Base-by-base conservation (phyloP, 257 asterid genomes). In the Avicennia marina region DNA sequence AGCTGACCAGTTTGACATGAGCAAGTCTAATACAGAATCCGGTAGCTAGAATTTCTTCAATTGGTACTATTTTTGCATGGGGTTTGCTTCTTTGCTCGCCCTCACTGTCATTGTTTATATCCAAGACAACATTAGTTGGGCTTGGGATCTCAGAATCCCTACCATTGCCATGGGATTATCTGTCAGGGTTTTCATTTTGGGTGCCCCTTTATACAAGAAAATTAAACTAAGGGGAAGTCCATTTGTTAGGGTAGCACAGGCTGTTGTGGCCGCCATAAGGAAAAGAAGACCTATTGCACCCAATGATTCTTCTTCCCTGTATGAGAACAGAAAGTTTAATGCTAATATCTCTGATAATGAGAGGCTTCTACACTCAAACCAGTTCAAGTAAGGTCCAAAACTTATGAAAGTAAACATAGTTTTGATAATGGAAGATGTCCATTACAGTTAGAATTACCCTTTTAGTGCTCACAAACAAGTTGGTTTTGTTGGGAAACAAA, bases 61-160 rank as follows among this genome's bases (percentile, higher is more conserved):
- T 20, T 83, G 87, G 88, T 90, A 83, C 60, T 87, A 70, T 36
- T 82, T 90, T 43, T 79, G 81, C 70, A 80, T 87, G 88, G 94
- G 81, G 27, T 2, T 81, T 7, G 95, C 96, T 41, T 70, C 89
- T 1, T 20, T 87, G 16, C 72, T 81, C 11, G 95, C 98, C 9
- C 69, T 90, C 1, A 87, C 95, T 1, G 78, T 83, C 0, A 82
- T 90, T 1, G 98, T 87, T 24, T 90, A 90, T 48, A 67, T 90
- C 68, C 96, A 90, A 76, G 98, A 90, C 60, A 71, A 87, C 18
- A 72, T 81, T 9, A 64, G 90, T 18, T 90, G 98, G 98, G 87
- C 78, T 17, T 87, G 89, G 96, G 98, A 96, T 1, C 88, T 90
- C 12, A 94, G 96, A 1, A 78, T 90, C 24, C 95, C 96, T 1